Base-by-base conservation (phyloP, 257 asterid species). In the Marsdenia floribunda region DNA sequence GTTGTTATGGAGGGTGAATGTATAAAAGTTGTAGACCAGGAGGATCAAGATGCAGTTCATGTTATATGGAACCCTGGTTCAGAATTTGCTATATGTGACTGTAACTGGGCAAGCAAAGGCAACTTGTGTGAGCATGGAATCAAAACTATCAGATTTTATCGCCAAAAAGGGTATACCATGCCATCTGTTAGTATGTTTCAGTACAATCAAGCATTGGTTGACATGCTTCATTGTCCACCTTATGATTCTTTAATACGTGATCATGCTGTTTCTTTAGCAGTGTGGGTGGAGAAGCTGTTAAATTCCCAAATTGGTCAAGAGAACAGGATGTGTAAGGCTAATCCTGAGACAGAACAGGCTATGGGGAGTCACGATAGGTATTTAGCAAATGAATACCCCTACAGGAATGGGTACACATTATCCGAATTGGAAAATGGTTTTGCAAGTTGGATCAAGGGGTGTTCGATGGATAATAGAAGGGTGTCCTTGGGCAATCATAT, bases 111-210 rank as follows among this genome's bases (percentile, higher is more conserved):
- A 3, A 83, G 84, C 78, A 75, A 75, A 77, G 99, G 99, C 76
- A 88, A 92, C 82, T 81, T 92, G 76, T 94, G 99, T 0, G 97
- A 94, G 86, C 99, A 94, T 79, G 74, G 85, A 54, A 81, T 92
- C 75, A 92, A 88, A 79, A 80, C 83, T 53, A 84, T 92, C 78
- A 89, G 79, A 80, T 81, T 83, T 81, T 91, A 68, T 75, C 92
- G 96, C 67, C 90, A 83, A 42, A 89, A 83, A 73, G 88, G 90
- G 40, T 68, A 83, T 69, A 66, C 21, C 53, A 46, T 76, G 57
- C 92, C 91, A 24, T 94, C 97, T 65, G 7, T 80, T 76, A 89
- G 90, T 78, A 89, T 88, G 97, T 79, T 84, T 60, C 91, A 89
- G 81, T 94, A 87, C 79, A 82, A 90, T 76, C 90, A 80, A 81